Base-by-base conservation (phyloP, 23 red algal genomes). In the Agarophyton chilense region DNA sequence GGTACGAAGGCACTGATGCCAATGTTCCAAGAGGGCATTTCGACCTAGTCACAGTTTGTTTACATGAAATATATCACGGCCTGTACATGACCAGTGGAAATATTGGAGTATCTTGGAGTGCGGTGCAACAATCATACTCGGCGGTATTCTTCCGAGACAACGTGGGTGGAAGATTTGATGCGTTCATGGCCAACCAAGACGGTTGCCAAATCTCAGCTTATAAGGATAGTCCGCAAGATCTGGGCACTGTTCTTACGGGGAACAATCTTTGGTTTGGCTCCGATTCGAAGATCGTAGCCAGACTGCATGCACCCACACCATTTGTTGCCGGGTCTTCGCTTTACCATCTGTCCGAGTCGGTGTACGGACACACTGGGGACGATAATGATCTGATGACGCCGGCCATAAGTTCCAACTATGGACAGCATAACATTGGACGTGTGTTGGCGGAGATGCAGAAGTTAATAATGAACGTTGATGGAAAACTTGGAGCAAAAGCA, bases 331-430 rank as follows among this genome's bases (percentile, higher is more conserved):
- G 88, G 1, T 81, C 75, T 1, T 91, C 88, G 42, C 46, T 91
- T 16, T 91, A 91, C 47, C 88, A 91, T 60, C 57, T 91, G 39
- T 91, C 88, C 17, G 88, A 91, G 57, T 57, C 88, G 42, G 67
- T 47, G 21, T 82, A 91, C 32, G 88, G 88, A 8, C 12, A 14
- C 29, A 18, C 68, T 17, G 88, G 88, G 8, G 76, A 72, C 33
- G 64, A 71, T n/a, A 91, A 91, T 58, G 88, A 91, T 45, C 51
- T 91, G 77, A 91, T 91, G 88, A 91, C 88, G 12, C 88, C 88
- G 1, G 77, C 67, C 2, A 91, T 91, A 11, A 64, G 77, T 35
- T 73, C 77, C 47, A 76, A 76, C 65, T 91, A 91, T 39, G 75
- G 28, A 41, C 88, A 91, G 46, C 88, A 91, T 45, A 91, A 91